phyloP scores from a whole-genome alignment of 129 eudicot species.

The Centaurea solstitialis region DNA sequence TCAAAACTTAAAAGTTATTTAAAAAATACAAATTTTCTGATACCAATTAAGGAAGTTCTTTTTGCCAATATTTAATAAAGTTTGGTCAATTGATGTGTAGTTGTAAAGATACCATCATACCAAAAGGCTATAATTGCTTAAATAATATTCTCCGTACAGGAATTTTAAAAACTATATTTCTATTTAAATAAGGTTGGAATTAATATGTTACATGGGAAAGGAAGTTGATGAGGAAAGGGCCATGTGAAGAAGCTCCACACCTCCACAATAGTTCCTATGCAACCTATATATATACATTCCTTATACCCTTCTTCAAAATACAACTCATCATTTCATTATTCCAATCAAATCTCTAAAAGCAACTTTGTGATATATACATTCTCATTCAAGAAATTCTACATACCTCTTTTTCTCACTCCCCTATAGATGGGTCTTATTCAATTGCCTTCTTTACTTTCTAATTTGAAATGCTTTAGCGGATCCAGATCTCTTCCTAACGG shows the following conservation, averaged over 20 bases:
- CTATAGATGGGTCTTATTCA: conserved; percentile 18
- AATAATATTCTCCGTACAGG: background rate
- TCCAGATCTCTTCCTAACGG: conserved; percentile 3
- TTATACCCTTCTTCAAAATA: background rate
- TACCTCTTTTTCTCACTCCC: no score
- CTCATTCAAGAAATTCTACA: background rate
- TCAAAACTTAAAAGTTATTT: background rate
- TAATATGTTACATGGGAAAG: background rate
- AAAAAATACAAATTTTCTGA: background rate
- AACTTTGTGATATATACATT: background rate
- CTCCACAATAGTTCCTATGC: background rate
- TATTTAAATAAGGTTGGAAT: background rate
- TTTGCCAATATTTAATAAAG: background rate
- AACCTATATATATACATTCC: background rate
- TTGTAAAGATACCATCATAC: background rate
- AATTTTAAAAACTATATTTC: background rate
- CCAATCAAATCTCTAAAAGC: background rate
- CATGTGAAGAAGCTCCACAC: background rate
- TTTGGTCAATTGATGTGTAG: background rate
- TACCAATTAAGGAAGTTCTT: background rate
- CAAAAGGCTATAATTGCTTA: background rate
- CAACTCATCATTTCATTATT: background rate
- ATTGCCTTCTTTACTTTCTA: conserved; percentile 15
- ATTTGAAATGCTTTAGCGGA: conserved; percentile 14
- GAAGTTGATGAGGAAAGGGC: background rate